Conservation (phyloP, 2,329 filamentous ascomycete species). For the Xylariomycetidae sp. region DNA sequence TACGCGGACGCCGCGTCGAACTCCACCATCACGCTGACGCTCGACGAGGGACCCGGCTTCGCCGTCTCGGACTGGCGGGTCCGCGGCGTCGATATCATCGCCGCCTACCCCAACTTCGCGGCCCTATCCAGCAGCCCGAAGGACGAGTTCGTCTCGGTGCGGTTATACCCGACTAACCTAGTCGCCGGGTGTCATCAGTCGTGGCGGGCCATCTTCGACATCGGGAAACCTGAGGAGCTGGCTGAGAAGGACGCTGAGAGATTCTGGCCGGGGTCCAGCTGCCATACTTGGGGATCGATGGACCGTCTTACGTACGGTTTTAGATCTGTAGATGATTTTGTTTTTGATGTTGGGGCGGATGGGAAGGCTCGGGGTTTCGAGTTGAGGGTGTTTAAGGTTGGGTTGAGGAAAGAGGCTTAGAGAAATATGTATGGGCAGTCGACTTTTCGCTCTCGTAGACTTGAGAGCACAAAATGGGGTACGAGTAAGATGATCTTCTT, state of each 20-base stretch:
- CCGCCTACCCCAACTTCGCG: constrained; percentile 23
- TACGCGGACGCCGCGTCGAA: constrained; percentile 34
- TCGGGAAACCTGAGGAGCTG: constrained; percentile 14
- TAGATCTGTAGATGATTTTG: constrained; percentile 21
- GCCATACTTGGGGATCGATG: constrained; percentile 20
- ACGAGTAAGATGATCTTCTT: no score
- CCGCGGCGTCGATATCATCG: constrained; percentile 34
- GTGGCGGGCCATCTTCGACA: constrained; percentile 21
- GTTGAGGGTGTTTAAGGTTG: constrained; percentile 15
- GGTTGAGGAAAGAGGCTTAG: constrained; percentile 9
- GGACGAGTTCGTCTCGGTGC: constrained; percentile 11
- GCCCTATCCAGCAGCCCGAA: constrained; percentile 12
- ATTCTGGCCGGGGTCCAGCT: constrained; percentile 20
- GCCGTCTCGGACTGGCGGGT: neutral
- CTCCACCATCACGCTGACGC: constrained; percentile 33
- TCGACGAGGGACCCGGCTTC: constrained; percentile 30
- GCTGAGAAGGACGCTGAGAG: constrained; percentile 14
- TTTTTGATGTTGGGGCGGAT: constrained; percentile 11
- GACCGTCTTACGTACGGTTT: constrained; percentile 23
- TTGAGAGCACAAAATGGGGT: no score
- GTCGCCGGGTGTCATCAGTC: constrained; percentile 6
- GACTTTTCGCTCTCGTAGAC: no score
- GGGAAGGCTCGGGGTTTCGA: constrained; percentile 12
- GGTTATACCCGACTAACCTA: constrained; percentile 22
- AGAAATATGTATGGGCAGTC: no score